Conservation (phyloP, 441 rosid genomes). For the Pelargonium cotyledonis region DNA sequence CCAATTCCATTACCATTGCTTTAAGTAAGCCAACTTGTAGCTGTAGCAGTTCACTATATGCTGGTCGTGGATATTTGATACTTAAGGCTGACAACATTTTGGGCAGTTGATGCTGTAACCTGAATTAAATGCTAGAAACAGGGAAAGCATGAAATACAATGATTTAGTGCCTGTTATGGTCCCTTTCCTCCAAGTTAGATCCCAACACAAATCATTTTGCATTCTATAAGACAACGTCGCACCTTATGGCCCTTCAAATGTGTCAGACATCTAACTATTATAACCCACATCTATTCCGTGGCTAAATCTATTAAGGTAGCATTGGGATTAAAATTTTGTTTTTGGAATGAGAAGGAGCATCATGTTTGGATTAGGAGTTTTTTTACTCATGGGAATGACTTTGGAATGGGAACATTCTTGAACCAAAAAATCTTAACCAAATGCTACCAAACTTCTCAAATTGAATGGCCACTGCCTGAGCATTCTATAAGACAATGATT, state of each 20-base stretch:
- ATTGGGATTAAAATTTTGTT: too few relatives aligned
- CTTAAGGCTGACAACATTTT: not conserved
- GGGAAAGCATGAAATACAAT: not conserved
- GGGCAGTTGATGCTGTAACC: not conserved
- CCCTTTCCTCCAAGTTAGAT: not conserved
- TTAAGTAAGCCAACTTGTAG: not conserved
- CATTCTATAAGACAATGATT: not conserved
- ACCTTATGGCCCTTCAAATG: not conserved
- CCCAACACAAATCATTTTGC: not conserved
- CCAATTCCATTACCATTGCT: conserved; percentile 1
- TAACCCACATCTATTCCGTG: not conserved
- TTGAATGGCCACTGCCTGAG: too few relatives aligned
- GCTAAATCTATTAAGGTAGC: not conserved
- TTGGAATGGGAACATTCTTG: too few relatives aligned
- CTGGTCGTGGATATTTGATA: not conserved
- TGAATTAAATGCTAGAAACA: not conserved
- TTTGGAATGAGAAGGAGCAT: too few relatives aligned
- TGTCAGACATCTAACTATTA: not conserved
- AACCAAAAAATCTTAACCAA: too few relatives aligned
- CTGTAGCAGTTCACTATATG: not conserved
- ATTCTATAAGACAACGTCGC: not conserved
- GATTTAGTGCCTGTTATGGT: not conserved
- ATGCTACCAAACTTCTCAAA: too few relatives aligned
- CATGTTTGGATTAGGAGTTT: too few relatives aligned
- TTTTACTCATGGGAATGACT: too few relatives aligned